Evolutionary conservation across 2,329 filamentous ascomycete species (phyloP), one percentile per base, ranked within the genome.

Genomic region (Calonectria pseudoturangicola): DNA sequence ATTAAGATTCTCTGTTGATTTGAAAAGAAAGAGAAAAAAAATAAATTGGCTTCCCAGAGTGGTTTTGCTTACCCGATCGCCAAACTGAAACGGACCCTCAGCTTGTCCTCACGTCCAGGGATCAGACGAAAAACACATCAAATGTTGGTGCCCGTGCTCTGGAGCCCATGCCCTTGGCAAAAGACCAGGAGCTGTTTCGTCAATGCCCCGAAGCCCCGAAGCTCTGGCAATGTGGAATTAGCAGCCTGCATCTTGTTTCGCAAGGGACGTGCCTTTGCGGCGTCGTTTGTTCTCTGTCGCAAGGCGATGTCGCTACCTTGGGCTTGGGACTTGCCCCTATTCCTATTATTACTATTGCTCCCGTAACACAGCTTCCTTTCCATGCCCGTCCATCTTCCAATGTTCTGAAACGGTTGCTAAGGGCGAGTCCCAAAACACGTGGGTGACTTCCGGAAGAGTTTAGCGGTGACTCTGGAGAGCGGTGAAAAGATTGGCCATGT

Each of bases 401-500:
- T 72, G 73, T 60, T 68, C 72, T 54, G 69, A 76, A 76, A 73
- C 67, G 75, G 70, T 73, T 79, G 69, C 75, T 64, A 67, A 78
- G 73, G 71, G 58, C 72, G 64, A 41, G n/a, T n/a, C 51, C 68
- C 64, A 72, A 79, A 79, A 80, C 78, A 80, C 78, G 78, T 80
- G 78, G 78, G 73, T 68, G 67, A 69, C 71, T 80, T 78, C 78
- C 78, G 76, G 73, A 79, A 80, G 39, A 72, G 78, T 72, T 80
- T 80, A 80, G 78, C 69, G 76, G 78, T 68, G 58, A 75, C 72
- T 68, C 76, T 58, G 62, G 72, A 28, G 66, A 75, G 76, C 74
- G 76, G 78, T 79, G 75, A 77, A 79, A 79, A 78, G 50, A 76
- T 79, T 74, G 21, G 58, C 73, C 75, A 74, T 77, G 76, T 71